Base-by-base conservation (phyloP, 257 asterid genomes). In the Forsythia viridissima region DNA sequence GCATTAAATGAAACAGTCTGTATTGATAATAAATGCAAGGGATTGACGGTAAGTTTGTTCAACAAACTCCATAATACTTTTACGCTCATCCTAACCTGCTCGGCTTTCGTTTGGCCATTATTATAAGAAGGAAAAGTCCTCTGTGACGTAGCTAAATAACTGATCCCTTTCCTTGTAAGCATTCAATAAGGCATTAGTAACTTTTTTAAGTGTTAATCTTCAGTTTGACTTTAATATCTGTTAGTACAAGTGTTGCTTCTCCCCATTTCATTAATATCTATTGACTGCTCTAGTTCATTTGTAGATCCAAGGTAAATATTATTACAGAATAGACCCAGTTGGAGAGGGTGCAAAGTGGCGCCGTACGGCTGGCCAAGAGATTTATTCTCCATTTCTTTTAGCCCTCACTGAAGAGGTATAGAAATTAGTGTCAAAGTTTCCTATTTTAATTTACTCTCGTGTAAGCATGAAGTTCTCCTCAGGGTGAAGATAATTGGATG, bases 1-100 rank as follows among this genome's bases (percentile, higher is more conserved):
- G 90, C 94, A 83, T 72, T 91, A 63, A 91, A 91, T 79, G 96
- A 91, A 86, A 89, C 92, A 55, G 87, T 89, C 73, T 91, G 96
- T 59, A 77, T 89, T 69, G 81, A 82, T 44, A 70, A 79, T 71
- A 80, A 73, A 66, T 91, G 96, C 82, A 18, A 76, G 73, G 96
- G 96, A 59, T 81, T 89, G 81, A 90, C 86, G 3, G 96, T 91
- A 69, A 91, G 92, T 70, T 69, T 71, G 34, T 41, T 52, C 38
- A 18, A 44, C 80, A 66, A 41, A 41, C 76, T 36, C 42, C 18
- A 21, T 73, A 36, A 36, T 42, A 74, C 16, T 18, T 38, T 24
- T 52, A 59, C 77, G 66, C 66, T 40, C 71, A 65, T 63, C 21
- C 77, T 71, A 48, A 71, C 70, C 70, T 63, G 40, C 20, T 48